A percentile compares a stretch with the other conserved stretches of the same genome.
Conservation (phyloP, 805 yeast genomes). For the Komagataella populi region DNA sequence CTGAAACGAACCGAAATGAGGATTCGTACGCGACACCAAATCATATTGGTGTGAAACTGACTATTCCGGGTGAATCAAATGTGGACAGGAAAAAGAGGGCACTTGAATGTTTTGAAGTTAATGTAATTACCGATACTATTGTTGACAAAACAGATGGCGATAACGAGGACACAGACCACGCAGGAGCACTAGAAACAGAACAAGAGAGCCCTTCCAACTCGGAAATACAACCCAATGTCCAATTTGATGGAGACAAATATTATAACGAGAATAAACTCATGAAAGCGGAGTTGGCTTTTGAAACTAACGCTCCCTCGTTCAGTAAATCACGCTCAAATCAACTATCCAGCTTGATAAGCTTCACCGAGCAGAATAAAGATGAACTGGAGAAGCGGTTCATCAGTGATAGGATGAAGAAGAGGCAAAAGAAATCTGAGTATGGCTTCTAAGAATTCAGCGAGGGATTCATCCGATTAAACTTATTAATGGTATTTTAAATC, state of each 20-base stretch:
- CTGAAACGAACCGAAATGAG: not conserved
- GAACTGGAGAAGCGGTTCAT: slow-evolving; percentile 11
- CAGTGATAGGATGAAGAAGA: slow-evolving; percentile 6
- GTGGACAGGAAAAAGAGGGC: not conserved
- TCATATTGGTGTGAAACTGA: not conserved
- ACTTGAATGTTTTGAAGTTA: not conserved
- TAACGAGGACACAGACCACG: not conserved
- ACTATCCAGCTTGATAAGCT: slow-evolving; percentile 14
- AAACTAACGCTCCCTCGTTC: not conserved
- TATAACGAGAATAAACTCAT: not conserved
- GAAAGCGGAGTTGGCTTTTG: not conserved
- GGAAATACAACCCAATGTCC: slow-evolving; percentile 1
- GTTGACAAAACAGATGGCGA: not conserved
- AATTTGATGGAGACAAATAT: not conserved
- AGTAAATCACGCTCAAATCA: slow-evolving; percentile 16
- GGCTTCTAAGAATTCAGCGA: slow-evolving; percentile 8
- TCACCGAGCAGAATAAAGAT: slow-evolving; percentile 15
- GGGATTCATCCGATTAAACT: not conserved
- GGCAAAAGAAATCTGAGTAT: slow-evolving; percentile 7
- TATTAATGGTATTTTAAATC: not conserved
- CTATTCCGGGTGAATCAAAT: not conserved
- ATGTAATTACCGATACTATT: not conserved
- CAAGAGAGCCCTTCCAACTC: not conserved
- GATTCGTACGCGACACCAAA: not conserved
- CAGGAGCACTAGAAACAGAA: not conserved